Base-by-base conservation (phyloP, 805 yeast species). In the Huiozyma sinensis region DNA sequence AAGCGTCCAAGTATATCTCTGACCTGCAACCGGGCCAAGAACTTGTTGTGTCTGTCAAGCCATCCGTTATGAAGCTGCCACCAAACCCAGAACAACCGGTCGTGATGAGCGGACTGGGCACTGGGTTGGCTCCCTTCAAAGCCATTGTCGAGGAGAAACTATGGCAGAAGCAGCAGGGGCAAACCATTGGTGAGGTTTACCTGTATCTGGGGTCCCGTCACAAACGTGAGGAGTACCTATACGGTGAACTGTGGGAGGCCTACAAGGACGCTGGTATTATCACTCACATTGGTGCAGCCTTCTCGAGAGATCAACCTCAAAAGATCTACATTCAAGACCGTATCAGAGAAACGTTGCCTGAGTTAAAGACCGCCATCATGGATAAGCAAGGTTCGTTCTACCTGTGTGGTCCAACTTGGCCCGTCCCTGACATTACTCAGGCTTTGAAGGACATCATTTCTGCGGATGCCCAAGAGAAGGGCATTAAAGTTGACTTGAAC, bases 401-500 rank as follows among this genome's bases (percentile, higher is more conserved):
- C 69, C 73, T 90, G 62, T 90, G 97, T 78, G 97, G 97, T 50
- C 97, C 97, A 37, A 90, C 97, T 2, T 90, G 97, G 97, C 97
- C 97, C 32, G 97, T 90, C 58, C 96, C 97, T 8, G 96, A 89
- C 63, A 84, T 90, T 56, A 84, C 95, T 43, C 83, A 81, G 38
- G 95, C 95, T 56, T 70, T 90, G 53, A 83, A 83, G 58, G 95
- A 86, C 51, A 83, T 90, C 54, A 73, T 88, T 42, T 64, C 65
- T 27, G 73, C 75, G 39, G 95, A 85, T 50, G 95, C 95, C 28
- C 70, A 68, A 42, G 70, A 69, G 51, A 73, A 70, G 44, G 94
- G 92, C 45, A 75, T 71, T 42, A 72, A 74, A 55, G 70, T 84
- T 46, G 94, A 89, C 55, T 73, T 81, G 51, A 78, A 80, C 40